These are phyloP conservation scores for Chalciporus sp. DNA, from an alignment of 1,284 basidiomycete genomes.

Conservation along the genomic window DNA sequence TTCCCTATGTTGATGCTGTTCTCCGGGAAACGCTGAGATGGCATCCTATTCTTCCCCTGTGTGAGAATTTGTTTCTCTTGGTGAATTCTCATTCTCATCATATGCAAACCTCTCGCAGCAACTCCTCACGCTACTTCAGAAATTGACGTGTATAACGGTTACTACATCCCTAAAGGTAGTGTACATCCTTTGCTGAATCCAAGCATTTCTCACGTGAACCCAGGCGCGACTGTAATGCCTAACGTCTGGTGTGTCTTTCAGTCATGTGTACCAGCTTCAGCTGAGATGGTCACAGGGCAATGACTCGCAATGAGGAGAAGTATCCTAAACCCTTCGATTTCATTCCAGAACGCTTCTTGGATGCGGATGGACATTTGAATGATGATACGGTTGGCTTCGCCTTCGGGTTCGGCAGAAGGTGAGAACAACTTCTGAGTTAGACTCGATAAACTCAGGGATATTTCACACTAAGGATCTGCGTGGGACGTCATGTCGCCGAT, in stretches of 20 bases:
- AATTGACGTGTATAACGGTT: slow-evolving; percentile 30
- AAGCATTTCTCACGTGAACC: background rate
- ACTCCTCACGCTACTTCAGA: slow-evolving; percentile 22
- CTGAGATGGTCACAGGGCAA: slow-evolving; percentile 21
- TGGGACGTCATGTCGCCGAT: slow-evolving; percentile 29
- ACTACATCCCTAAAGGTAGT: slow-evolving; percentile 32
- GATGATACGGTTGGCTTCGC: slow-evolving; percentile 16
- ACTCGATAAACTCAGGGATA: background rate
- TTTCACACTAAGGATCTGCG: slow-evolving; percentile 24
- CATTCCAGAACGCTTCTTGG: slow-evolving; percentile 30
- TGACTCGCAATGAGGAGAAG: slow-evolving; percentile 24
- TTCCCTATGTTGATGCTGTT: slow-evolving; percentile 26
- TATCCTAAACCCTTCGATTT: slow-evolving; percentile 31
- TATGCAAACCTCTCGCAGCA: slow-evolving; percentile 2
- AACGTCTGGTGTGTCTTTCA: slow-evolving; percentile 32
- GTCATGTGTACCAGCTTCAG: background rate
- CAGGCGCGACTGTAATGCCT: slow-evolving; percentile 25
- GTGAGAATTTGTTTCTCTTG: slow-evolving; percentile 13
- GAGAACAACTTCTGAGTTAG: background rate
- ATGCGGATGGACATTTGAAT: slow-evolving; percentile 18
- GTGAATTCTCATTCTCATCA: background rate
- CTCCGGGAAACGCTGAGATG: slow-evolving; percentile 26
- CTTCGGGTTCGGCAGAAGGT: slow-evolving; percentile 33
- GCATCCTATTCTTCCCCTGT: slow-evolving; percentile 22
- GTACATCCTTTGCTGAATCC: background rate